Evolutionary conservation across 345 rosid genomes (phyloP).

Genomic region (Gossypium thurberi): DNA sequence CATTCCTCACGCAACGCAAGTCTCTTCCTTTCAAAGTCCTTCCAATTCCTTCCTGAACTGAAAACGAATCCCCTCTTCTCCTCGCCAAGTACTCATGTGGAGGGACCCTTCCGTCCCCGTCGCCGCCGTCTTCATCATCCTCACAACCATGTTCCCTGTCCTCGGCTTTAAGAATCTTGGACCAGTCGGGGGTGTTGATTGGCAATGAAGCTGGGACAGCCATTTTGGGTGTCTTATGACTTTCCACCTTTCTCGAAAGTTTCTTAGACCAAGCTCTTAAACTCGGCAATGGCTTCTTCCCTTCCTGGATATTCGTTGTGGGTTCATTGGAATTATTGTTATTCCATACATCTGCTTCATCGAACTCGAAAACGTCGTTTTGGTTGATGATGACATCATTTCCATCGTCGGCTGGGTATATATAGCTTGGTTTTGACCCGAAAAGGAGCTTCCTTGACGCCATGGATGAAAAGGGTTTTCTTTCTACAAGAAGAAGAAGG

Average conservation of each 20-base stretch:
- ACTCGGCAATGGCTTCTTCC: constrained; percentile 31
- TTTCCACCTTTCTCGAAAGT: constrained; percentile 22
- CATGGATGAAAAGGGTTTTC: constrained; percentile 14
- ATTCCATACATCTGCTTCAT: constrained; percentile 49
- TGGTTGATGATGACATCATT: neutral
- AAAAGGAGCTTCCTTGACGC: constrained; percentile 43
- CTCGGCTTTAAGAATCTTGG: constrained; percentile 51
- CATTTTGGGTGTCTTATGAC: neutral
- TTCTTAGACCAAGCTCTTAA: constrained; percentile 32
- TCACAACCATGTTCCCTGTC: constrained; percentile 26
- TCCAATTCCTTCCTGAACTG: constrained; percentile 48
- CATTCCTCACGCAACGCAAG: constrained; percentile 45
- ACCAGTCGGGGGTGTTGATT: constrained; percentile 77
- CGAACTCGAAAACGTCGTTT: constrained; percentile 38
- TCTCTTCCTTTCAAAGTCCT: constrained; percentile 63
- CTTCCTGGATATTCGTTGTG: constrained; percentile 17
- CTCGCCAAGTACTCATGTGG: constrained; percentile 59
- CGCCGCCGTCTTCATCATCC: neutral
- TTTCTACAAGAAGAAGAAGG: neutral
- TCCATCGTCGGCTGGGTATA: constrained; percentile 26
- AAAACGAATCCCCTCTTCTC: constrained; percentile 48
- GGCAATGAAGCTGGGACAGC: constrained; percentile 49
- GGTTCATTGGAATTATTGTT: neutral
- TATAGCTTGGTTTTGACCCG: constrained; percentile 34
- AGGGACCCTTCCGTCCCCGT: constrained; percentile 27